Base-by-base conservation (phyloP, 2,329 filamentous ascomycete species). In the Elsinoe perseae region DNA sequence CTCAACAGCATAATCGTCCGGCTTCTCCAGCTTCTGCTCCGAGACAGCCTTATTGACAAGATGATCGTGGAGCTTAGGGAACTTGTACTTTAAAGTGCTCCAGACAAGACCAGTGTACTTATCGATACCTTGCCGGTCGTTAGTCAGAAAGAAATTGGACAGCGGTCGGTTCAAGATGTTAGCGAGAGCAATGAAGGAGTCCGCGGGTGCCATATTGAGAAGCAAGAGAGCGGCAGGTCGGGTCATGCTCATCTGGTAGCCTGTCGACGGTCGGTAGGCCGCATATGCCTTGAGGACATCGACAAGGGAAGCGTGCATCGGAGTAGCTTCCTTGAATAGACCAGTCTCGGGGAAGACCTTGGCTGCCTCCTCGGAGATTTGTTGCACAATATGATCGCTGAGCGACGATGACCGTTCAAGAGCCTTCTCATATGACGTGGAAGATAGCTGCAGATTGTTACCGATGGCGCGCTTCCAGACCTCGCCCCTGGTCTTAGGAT, bases 201-300 rank as follows among this genome's bases (percentile, higher is more conserved):
- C 75, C 1, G 80, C 75, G 1, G 85, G 74, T 1, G 83, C 77
- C 34, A 90, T 78, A 66, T 89, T 88, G 50, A 91, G 78, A 1
- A 91, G 77, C 1, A 90, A 76, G 14, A 90, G 74, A 0, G 84
- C 88, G 1, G 87, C 86, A 61, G 85, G 77, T 70, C 88, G 84
- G 66, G 89, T 87, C 62, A 85, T 87, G 55, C 87, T 86, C 60
- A 79, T 77, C 57, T 88, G 79, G 64, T 89, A 90, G 60, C 87
- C 86, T 64, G 92, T 86, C 66, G 93, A 88, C 62, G 83, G 85
- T 59, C 88, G 80, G 70, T 93, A 93, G 80, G 89, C 86, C 56
- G 84, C 78, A 69, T 92, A 92, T 5, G 88, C 89, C 64, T 83
- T 83, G 59, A 92, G 75, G 8, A 93, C 81, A 65, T 92, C 83